These are phyloP conservation scores for Tetradesmus obliquus DNA, from an alignment of 139 green algal species.

Conservation along the genomic window DNA sequence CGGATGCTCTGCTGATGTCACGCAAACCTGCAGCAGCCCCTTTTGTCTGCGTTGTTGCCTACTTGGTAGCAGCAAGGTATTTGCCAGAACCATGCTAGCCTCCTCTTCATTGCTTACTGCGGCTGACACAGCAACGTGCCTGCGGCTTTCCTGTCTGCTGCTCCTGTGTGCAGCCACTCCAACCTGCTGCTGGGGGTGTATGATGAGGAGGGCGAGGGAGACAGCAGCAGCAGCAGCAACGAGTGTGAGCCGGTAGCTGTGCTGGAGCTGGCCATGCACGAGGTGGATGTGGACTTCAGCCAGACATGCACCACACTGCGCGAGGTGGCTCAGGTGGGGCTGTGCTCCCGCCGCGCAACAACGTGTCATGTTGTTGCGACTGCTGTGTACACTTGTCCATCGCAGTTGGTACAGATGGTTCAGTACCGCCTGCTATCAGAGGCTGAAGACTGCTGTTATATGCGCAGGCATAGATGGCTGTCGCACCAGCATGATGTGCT, in stretches of 20 bases:
- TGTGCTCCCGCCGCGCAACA: too few relatives aligned
- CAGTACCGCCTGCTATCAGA: too few relatives aligned
- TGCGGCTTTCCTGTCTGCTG: not conserved
- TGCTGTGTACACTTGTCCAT: too few relatives aligned
- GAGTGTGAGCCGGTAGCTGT: not conserved
- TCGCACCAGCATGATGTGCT: not conserved
- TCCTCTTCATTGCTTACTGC: not conserved
- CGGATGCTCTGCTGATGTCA: too few relatives aligned
- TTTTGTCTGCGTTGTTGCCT: too few relatives aligned
- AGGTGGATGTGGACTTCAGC: not conserved
- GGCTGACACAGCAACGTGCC: not conserved
- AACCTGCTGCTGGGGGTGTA: slow-evolving; percentile 1
- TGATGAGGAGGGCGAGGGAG: not conserved
- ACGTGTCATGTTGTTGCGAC: too few relatives aligned
- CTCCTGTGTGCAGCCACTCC: not conserved
- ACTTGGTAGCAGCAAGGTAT: not conserved
- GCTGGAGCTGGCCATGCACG: slow-evolving; percentile 17
- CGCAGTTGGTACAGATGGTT: too few relatives aligned
- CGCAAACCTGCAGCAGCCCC: too few relatives aligned
- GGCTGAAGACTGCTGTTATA: too few relatives aligned
- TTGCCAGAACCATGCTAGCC: not conserved
- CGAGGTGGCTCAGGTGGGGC: not conserved
- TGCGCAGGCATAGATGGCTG: too few relatives aligned
- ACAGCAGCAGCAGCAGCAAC: not conserved
- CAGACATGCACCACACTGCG: not conserved